phyloP scores from a whole-genome alignment of 2,329 filamentous ascomycete genomes.

The Claviceps sorghi region DNA sequence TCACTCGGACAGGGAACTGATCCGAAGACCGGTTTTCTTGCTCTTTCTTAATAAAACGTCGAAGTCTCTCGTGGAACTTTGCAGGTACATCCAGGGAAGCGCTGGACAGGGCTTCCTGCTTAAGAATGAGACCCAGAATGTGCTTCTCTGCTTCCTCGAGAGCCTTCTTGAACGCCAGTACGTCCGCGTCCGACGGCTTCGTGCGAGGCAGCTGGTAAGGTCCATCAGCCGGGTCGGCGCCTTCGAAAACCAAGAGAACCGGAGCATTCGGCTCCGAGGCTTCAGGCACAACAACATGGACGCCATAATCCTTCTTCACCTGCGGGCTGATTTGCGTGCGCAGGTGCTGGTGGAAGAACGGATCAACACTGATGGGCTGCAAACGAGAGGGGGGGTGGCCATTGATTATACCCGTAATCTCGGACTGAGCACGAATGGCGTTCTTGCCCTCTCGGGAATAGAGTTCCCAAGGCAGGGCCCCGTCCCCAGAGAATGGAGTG shows the following conservation, averaged over 20 bases:
- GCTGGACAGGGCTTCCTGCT: constrained; percentile 40
- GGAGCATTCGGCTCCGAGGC: constrained; percentile 42
- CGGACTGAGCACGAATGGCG: constrained; percentile 56
- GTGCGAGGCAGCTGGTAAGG: constrained; percentile 40
- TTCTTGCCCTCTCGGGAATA: constrained; percentile 81
- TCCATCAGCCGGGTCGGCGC: constrained; percentile 31
- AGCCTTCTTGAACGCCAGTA: constrained; percentile 38
- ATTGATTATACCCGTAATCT: constrained; percentile 59
- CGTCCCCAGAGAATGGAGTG: constrained; percentile 54
- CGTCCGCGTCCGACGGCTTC: constrained; percentile 35
- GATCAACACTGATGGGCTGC: constrained; percentile 51
- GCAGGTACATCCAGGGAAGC: constrained; percentile 41
- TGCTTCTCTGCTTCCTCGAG: constrained; percentile 42
- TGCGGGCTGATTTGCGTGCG: constrained; percentile 47
- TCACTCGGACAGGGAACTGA: constrained; percentile 46
- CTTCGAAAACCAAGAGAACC: constrained; percentile 63
- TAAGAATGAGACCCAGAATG: constrained; percentile 41
- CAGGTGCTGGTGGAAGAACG: constrained; percentile 66
- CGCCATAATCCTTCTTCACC: constrained; percentile 54
- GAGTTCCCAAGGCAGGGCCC: constrained; percentile 69
- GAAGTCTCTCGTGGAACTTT: constrained; percentile 50
- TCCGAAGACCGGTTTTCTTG: constrained; percentile 41
- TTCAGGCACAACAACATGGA: constrained; percentile 59
- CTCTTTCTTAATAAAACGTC: constrained; percentile 50
- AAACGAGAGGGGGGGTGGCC: constrained; percentile 62